phyloP scores from a whole-genome alignment of 768 basidiomycete genomes.

The Udeniomyces megalosporus region DNA sequence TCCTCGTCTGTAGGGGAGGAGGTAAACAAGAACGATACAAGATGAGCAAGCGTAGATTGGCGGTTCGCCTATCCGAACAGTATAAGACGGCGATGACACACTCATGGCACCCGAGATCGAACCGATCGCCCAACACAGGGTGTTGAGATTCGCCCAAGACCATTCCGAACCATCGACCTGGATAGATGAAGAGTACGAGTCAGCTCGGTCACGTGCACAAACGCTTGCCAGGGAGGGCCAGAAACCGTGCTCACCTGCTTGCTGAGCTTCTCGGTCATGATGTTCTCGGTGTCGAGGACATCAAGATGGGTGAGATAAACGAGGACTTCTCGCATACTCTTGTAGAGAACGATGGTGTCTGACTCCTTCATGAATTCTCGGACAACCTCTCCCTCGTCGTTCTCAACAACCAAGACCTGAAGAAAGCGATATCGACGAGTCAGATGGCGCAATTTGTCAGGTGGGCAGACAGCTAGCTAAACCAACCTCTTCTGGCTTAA shows the following conservation, averaged over 20 bases:
- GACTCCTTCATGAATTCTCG: conserved; percentile 96
- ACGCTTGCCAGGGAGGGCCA: background rate
- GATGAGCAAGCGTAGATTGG: background rate
- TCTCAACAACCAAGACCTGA: conserved; percentile 93
- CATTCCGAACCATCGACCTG: conserved; percentile 81
- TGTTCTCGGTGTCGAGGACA: conserved; percentile 87
- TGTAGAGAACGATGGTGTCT: conserved; percentile 97
- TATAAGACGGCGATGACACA: conserved; percentile 39
- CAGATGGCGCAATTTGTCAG: background rate
- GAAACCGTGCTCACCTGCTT: conserved; percentile 51
- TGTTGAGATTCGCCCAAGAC: conserved; percentile 99
- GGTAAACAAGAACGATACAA: background rate
- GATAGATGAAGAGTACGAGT: background rate
- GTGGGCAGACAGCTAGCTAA: background rate
- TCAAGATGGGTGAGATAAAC: conserved; percentile 97
- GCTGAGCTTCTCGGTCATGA: conserved; percentile 88
- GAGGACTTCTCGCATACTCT: conserved; percentile 92
- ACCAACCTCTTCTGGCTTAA: conserved; percentile 89
- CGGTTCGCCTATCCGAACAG: background rate
- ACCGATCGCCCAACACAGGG: conserved; percentile 98
- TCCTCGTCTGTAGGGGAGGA: conserved; percentile 58
- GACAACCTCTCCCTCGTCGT: conserved; percentile 98
- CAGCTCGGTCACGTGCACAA: background rate
- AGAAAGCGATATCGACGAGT: background rate
- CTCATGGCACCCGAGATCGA: conserved; percentile 99